Conservation (phyloP, 768 basidiomycete species). For the Imleria badia region DNA sequence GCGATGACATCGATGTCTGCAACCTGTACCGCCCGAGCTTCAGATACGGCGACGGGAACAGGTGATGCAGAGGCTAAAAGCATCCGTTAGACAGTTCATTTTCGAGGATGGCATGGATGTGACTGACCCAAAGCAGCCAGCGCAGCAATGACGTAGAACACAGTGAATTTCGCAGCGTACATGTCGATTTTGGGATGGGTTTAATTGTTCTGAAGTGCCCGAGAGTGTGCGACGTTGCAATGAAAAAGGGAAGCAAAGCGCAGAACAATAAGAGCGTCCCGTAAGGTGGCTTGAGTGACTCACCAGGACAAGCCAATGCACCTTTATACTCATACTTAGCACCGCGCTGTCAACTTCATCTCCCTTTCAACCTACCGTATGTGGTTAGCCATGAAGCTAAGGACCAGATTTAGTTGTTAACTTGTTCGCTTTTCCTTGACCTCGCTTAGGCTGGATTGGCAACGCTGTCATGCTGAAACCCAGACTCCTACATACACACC, state of each 20-base stretch:
- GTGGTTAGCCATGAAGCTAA: slow-evolving; percentile 20
- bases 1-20: slow-evolving; percentile 7
- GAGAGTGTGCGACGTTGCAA: background rate
- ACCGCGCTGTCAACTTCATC: background rate
- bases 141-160: slow-evolving; percentile 31
- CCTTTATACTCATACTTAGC: slow-evolving; percentile 30
- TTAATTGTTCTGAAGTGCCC: slow-evolving; percentile 30
- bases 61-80: slow-evolving; percentile 29
- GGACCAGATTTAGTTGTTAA: slow-evolving; percentile 20
- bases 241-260: background rate
- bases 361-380: slow-evolving; percentile 29
- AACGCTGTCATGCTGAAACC: too few species aligned
- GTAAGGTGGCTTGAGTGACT: slow-evolving; percentile 20
- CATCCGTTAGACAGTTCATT: background rate
- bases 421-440: slow-evolving; percentile 21
- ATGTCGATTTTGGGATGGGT: slow-evolving; percentile 25
- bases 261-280: slow-evolving; percentile 34
- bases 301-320: background rate
- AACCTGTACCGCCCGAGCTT: background rate
- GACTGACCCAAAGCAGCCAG: slow-evolving; percentile 28
- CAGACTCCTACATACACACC: too few species aligned
- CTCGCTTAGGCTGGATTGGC: background rate
- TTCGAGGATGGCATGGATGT: background rate
- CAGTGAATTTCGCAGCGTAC: slow-evolving; percentile 25
- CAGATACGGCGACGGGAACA: slow-evolving; percentile 18